Base-by-base conservation (phyloP, 352 stramenopile genomes). In the Phytophthora pinifolia region DNA sequence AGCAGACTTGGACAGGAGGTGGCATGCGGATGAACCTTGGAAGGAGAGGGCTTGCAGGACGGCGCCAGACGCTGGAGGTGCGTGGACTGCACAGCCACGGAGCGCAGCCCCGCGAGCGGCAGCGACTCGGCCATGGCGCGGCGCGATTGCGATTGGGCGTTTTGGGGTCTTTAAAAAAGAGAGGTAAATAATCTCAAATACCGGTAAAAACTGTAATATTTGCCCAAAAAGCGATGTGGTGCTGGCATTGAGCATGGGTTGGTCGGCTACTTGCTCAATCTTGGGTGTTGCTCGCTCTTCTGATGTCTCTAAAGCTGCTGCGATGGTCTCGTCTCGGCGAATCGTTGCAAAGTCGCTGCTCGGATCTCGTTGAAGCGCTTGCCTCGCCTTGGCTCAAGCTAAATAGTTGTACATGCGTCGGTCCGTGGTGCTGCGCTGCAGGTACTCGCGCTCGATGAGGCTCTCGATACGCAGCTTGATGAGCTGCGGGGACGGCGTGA, bases 381-480 rank as follows among this genome's bases (percentile, higher is more conserved):
- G 38, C 18, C 30, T 6, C 12, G 18, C 18, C 20, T 46, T 22
- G 42, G 18, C 25, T 85, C 86, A 99, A 34, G 97, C 97, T 71
- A 99, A 88, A 83, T 99, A 99, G 52, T 93, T 96, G 86, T 99
- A 99, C 41, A 98, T 67, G 22, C 86, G 79, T 59, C 89, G 86
- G 66, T 99, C 95, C 39, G 87, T 69, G 20, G 91, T 66, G 57
- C 92, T 93, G 37, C 97, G 90, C 66, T 99, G 93, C 36, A 99
- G 76, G 74, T 99, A 99, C 71, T 99, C 97, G 46, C 97, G 86
- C 65, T 99, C 97, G 59, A 99, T 99, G 14, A 99, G 83, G 59
- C 89, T 97, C 73, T 99, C 97, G 53, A 99, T 98, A 35, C 97
- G 84, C 53, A 98, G 96, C 84, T 99, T 99, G 74, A 99, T 96